Evolutionary conservation across 2,329 filamentous ascomycete species (phyloP), one percentile per base, ranked within the genome.

Genomic region (Orbilia brochopaga): DNA sequence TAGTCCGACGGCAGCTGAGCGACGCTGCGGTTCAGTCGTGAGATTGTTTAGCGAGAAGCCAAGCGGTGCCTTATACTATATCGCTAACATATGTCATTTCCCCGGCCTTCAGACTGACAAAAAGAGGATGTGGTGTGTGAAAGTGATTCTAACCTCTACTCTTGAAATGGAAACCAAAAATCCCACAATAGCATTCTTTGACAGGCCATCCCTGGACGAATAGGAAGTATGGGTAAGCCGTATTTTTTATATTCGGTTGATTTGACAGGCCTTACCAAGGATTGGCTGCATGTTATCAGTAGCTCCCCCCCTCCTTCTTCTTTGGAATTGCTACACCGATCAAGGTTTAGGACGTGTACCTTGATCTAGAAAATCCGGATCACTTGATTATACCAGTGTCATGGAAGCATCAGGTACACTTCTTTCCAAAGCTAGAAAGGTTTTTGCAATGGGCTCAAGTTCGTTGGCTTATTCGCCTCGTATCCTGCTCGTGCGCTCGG

Each of bases 251-350:
- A 40, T 15, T 32, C 42, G 48, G 50, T 48, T 24, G 48, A 52
- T 60, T 60, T 46, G 51, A 55, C 51, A 21, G 54, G 30, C 24
- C 60, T 48, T 23, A 30, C 58, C 54, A 27, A 35, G 67, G 55
- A 52, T 55, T 64, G 65, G 55, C 37, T 50, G 48, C 59, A 50
- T 32, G 52, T 57, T 35, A 50, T 63, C 44, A 19, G 6, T 48
- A 23, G 11, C 44, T 48, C 42, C 51, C 48, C 48, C 50, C 59
- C 32, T 37, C 27, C 30, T 32, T 8, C 27, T 32, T 32, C 8
- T 8, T 32, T 32, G 27, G n/a, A 58, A 55, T 53, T 70, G 27
- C 66, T 70, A 70, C 51, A 59, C 63, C 64, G 59, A 70, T 58
- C 59, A 46, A 58, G 50, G 59, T 6, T 21, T 46, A 30, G n/a